Base-by-base conservation (phyloP, 192 early-diverging fungal genomes). In the Phlyctochytrium planicorne region DNA sequence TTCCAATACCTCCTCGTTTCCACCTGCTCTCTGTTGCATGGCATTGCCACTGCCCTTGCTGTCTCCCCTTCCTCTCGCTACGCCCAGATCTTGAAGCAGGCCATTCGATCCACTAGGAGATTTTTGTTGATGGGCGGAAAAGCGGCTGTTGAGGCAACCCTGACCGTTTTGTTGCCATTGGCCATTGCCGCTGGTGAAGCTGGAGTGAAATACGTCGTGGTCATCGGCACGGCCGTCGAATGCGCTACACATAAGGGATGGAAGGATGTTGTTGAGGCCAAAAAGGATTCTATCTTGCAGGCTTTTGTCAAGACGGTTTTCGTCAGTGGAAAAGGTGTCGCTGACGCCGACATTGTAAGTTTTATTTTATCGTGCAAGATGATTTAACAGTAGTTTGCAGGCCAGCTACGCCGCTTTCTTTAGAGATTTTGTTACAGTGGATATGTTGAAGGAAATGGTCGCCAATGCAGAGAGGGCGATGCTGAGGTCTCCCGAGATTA, bases 401-500 rank as follows among this genome's bases (percentile, higher is more conserved):
- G 70, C 74, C 30, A 71, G 84, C 20, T 80, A 92, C 34, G 69
- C 83, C 29, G 80, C 82, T 35, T 92, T 91, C 67, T 72, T 93
- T 40, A 76, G 79, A 17, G 50, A 47, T 16, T 83, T 72, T 47
- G 75, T 93, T 12, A 77, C 80, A 30, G 75, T 70, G 2, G 68
- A 78, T 35, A 89, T 92, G 52, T 29, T 78, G 80, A 27, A 55
- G 2, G 79, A 88, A 55, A 84, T 93, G 56, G 63, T 84, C 17
- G 77, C 88, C 25, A 77, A 82, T 35, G 78, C 91, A n/a, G 84
- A 91, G 37, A 86, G 89, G 50, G 82, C 93, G 73, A 80, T 93
- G 62, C 76, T 96, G 53, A 87, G 94, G 50, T 91, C 94, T 12
- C 94, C 94, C 17, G 94, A 95, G 64, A 81, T 88, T 55, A 86